Percentiles rank a stretch among this genome's conserved stretches.
These are phyloP conservation scores for Fusarium verrucosum DNA, from an alignment of 2,329 filamentous ascomycete species.

Conservation along the genomic window DNA sequence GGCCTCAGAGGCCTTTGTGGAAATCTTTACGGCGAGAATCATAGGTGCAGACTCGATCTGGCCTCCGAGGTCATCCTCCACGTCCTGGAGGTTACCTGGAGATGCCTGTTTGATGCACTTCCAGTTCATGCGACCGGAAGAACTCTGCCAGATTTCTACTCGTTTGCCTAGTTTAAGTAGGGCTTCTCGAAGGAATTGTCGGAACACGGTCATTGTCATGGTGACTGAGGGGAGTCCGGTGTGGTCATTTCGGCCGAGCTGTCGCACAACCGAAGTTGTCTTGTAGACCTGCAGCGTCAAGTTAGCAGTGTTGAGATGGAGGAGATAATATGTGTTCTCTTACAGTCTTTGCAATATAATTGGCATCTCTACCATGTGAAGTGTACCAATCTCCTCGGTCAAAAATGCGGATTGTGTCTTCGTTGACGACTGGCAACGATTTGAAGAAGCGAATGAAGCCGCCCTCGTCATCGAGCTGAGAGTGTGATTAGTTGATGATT, in stretches of 20 bases:
- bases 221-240: constrained; percentile 93
- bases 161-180: constrained; percentile 91
- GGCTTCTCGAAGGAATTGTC: constrained; percentile 93
- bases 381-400: constrained; percentile 96
- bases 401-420: constrained; percentile 87
- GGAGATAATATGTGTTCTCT: not conserved
- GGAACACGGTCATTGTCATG: constrained; percentile 93
- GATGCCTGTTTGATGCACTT: constrained; percentile 91
- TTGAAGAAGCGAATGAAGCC: constrained; percentile 98
- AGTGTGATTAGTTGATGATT: constrained; percentile 6
- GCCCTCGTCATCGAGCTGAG: constrained; percentile 90
- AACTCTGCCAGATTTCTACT: constrained; percentile 87
- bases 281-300: constrained; percentile 79
- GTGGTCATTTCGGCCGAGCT: constrained; percentile 83
- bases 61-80: constrained; percentile 91
- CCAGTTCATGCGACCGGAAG: constrained; percentile 85
- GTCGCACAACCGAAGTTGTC: constrained; percentile 92
- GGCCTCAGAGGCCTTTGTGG: constrained; percentile 84
- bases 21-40: constrained; percentile 93
- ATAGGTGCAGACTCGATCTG: constrained; percentile 91
- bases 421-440: constrained; percentile 74
- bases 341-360: constrained; percentile 82
- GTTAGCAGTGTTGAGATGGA: constrained; percentile 1
- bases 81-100: constrained; percentile 94
- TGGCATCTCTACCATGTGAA: constrained; percentile 86